phyloP scores from a whole-genome alignment of 768 basidiomycete species.

The Pholiota molesta region DNA sequence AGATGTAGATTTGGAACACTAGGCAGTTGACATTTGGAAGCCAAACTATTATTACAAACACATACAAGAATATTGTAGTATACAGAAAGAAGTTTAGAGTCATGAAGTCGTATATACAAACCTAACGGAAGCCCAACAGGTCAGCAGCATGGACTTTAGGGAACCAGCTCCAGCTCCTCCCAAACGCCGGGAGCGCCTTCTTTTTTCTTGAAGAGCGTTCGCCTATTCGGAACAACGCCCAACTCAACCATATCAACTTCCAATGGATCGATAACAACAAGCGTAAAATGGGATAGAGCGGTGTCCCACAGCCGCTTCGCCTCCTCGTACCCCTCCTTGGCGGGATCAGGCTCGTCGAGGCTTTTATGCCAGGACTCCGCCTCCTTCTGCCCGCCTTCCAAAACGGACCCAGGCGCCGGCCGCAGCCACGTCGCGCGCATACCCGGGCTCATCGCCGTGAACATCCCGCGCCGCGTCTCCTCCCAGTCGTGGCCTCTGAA shows the following conservation, averaged over 20 bases:
- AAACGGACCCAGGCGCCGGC: slow-evolving; percentile 61
- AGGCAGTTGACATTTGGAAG: background rate
- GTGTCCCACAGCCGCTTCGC: slow-evolving; percentile 48
- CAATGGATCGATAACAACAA: slow-evolving; percentile 71
- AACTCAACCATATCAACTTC: slow-evolving; percentile 74
- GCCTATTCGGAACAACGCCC: slow-evolving; percentile 54
- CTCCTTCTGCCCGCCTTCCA: slow-evolving; percentile 57
- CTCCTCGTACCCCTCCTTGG: slow-evolving; percentile 44
- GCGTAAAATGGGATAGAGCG: slow-evolving; percentile 69
- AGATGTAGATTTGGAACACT: background rate
- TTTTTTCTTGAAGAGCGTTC: slow-evolving; percentile 56
- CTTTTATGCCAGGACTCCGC: slow-evolving; percentile 62
- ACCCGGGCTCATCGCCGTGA: slow-evolving; percentile 56
- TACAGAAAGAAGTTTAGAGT: background rate
- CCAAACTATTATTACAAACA: too few relatives aligned
- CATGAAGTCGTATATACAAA: background rate
- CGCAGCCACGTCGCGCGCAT: slow-evolving; percentile 78
- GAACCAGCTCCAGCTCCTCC: slow-evolving; percentile 65
- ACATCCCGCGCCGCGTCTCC: slow-evolving; percentile 57
- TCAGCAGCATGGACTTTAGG: slow-evolving; percentile 36
- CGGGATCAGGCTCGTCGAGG: slow-evolving; percentile 43
- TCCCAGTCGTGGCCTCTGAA: slow-evolving; percentile 66
- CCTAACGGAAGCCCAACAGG: too few relatives aligned
- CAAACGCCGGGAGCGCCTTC: slow-evolving; percentile 43
- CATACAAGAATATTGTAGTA: background rate